Base-by-base conservation (phyloP, 306 rosid species). In the Cicer yamashitae region DNA sequence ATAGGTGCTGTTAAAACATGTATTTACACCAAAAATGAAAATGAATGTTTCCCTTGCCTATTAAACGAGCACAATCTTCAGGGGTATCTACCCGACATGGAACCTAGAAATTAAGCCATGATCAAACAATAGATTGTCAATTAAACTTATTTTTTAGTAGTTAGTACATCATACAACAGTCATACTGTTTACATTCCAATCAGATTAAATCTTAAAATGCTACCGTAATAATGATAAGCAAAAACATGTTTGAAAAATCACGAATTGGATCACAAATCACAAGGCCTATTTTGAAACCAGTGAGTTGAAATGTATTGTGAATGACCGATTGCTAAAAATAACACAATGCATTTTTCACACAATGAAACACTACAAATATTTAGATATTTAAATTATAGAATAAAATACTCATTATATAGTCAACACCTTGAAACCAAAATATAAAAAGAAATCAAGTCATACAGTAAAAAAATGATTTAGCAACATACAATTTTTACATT, bases 31-130 rank as follows among this genome's bases (percentile, higher is more conserved):
- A 51, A 51, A 53, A 70, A 62, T 0, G 40, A 77, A 50, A 14
- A 68, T 9, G 7, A 67, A 68, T 57, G 79, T 50, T 58, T 43
- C 40, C 75, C 87, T 88, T 83, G 86, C 97, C 94, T 77, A 90
- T 90, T 45, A 92, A 84, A 65, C 79, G 82, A 70, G 98, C 98
- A 69, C 86, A 91, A 14, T 88, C 96, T 85, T 89, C 93, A 4
- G 94, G 91, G 74, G 87, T 77, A 66, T 93, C 97, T 6, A 93
- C 80, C 63, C 93, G 91, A 77, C 93, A 89, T 56, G 93, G 91
- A 52, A 83, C 97, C 97, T 91, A 75, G 56, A 84, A 70, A 76
- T 47, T 82, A 63, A 45, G 73, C 51, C 73, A 67, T 48, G 81
- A 82, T 17, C 70, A 58, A 71, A 75, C 14, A 80, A 60, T 8